These are phyloP conservation scores for Priceomyces medius DNA, from an alignment of 805 yeast genomes.

Conservation along the genomic window DNA sequence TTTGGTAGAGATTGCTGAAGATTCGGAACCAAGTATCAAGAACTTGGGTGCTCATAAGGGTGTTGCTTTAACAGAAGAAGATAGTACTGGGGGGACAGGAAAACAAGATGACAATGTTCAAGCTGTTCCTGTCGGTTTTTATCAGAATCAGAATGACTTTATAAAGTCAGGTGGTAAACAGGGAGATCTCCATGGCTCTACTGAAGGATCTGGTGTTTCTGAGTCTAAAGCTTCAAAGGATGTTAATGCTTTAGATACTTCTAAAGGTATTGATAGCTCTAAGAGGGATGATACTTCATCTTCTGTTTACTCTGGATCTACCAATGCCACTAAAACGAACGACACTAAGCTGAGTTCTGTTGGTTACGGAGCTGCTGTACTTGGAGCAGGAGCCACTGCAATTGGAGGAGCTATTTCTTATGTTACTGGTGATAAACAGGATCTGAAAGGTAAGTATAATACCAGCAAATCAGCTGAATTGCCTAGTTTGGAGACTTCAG, in stretches of 20 bases:
- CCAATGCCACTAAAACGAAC: slow-evolving; percentile 3
- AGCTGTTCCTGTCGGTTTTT: slow-evolving; percentile 10
- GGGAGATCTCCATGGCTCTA: slow-evolving; percentile 9
- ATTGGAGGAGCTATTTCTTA: slow-evolving; percentile 7
- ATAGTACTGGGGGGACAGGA: background rate
- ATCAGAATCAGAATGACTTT: slow-evolving; percentile 12
- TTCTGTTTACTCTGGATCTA: slow-evolving; percentile 4
- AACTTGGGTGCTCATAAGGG: slow-evolving; percentile 15
- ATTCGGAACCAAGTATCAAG: slow-evolving; percentile 10
- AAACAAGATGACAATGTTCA: slow-evolving; percentile 13
- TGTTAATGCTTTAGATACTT: background rate
- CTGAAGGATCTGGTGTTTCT: background rate
- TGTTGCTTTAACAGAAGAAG: slow-evolving; percentile 5
- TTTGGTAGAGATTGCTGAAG: slow-evolving; percentile 29
- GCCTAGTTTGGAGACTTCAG: background rate
- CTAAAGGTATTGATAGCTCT: too few relatives aligned
- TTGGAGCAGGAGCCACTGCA: slow-evolving; percentile 4
- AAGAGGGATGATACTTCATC: background rate
- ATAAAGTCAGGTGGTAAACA: slow-evolving; percentile 15
- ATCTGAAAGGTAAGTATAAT: slow-evolving; percentile 5
- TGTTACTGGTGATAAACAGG: slow-evolving; percentile 2
- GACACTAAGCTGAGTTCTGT: background rate
- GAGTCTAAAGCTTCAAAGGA: background rate
- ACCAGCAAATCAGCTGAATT: background rate
- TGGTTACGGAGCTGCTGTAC: slow-evolving; percentile 3